Percentiles rank a stretch among this genome's conserved stretches.
phyloP scores from a whole-genome alignment of 1,139 yeast genomes.

The Candida gigantensis region DNA sequence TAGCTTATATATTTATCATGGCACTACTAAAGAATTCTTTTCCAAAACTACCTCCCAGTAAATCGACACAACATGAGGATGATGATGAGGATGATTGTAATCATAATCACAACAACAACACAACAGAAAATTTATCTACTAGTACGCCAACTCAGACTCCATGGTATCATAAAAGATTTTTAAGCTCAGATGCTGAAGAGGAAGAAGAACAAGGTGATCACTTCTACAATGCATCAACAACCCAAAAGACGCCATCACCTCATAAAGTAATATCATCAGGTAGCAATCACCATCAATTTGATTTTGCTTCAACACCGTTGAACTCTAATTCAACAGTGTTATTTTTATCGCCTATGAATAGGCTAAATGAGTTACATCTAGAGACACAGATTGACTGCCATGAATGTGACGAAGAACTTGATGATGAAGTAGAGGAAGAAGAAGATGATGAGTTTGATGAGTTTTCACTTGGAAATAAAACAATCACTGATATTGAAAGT shows the following conservation, averaged over 20 bases:
- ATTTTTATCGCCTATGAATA: constrained; percentile 41
- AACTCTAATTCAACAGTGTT: constrained; percentile 22
- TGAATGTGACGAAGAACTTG: constrained; percentile 3
- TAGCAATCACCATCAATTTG: constrained; percentile 6
- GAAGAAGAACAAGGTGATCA: constrained; percentile 1
- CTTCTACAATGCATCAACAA: neutral
- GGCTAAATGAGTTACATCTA: constrained; percentile 32
- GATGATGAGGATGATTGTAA: constrained; percentile 1
- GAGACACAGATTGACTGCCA: constrained; percentile 11
- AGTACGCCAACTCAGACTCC: constrained; percentile 7
- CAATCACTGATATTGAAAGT: constrained; percentile 16
- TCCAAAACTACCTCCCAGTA: constrained; percentile 6
- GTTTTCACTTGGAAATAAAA: constrained; percentile 20
- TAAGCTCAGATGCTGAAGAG: constrained; percentile 8
- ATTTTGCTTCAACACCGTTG: constrained; percentile 39
- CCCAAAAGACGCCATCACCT: constrained; percentile 17
- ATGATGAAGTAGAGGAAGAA: constrained; percentile 11
- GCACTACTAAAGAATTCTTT: constrained; percentile 4
- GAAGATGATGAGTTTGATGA: constrained; percentile 17
- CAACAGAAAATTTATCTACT: constrained; percentile 1
- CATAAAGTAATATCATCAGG: constrained; percentile 4
- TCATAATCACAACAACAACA: neutral
- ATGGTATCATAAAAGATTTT: constrained; percentile 10
- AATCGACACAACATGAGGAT: too few species aligned
- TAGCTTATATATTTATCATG: too few species aligned